Conservation (phyloP, 805 yeast genomes). For the Candida corydali region DNA sequence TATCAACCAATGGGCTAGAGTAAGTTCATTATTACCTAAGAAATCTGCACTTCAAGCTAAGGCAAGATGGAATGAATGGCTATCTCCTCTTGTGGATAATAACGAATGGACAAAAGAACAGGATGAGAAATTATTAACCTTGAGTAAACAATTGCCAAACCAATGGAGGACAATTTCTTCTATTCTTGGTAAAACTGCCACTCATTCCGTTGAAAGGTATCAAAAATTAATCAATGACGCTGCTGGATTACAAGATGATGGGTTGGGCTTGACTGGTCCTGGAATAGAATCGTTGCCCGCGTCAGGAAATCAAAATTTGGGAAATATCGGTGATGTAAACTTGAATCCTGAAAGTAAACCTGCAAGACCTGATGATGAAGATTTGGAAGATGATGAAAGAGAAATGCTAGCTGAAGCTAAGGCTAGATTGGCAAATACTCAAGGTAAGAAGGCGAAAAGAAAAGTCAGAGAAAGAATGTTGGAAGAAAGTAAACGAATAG, state of each 20-base stretch:
- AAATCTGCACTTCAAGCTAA: slow-evolving; percentile 91
- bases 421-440: slow-evolving; percentile 86
- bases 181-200: slow-evolving; percentile 68
- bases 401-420: slow-evolving; percentile 95
- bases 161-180: slow-evolving; percentile 95
- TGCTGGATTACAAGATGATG: slow-evolving; percentile 21
- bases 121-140: slow-evolving; percentile 63
- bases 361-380: slow-evolving; percentile 76
- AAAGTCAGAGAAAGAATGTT: slow-evolving; percentile 81
- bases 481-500: slow-evolving; percentile 71
- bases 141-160: slow-evolving; percentile 75
- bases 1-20: slow-evolving; percentile 89
- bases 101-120: slow-evolving; percentile 70
- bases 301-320: slow-evolving; percentile 17
- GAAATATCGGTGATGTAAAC: slow-evolving; percentile 53
- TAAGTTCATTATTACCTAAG: slow-evolving; percentile 77
- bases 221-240: slow-evolving; percentile 62
- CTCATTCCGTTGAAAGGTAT: slow-evolving; percentile 81
- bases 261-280: slow-evolving; percentile 43
- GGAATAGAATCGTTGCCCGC: slow-evolving; percentile 51
- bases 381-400: slow-evolving; percentile 79
- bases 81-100: slow-evolving; percentile 68
- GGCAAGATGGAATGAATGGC: slow-evolving; percentile 87
- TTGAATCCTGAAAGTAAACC: slow-evolving; percentile 72
- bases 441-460: slow-evolving; percentile 91